Percentiles rank a stretch among this genome's conserved stretches.
Evolutionary conservation across 257 asterid genomes (phyloP).

Genomic region (Lavandula angustifolia): DNA sequence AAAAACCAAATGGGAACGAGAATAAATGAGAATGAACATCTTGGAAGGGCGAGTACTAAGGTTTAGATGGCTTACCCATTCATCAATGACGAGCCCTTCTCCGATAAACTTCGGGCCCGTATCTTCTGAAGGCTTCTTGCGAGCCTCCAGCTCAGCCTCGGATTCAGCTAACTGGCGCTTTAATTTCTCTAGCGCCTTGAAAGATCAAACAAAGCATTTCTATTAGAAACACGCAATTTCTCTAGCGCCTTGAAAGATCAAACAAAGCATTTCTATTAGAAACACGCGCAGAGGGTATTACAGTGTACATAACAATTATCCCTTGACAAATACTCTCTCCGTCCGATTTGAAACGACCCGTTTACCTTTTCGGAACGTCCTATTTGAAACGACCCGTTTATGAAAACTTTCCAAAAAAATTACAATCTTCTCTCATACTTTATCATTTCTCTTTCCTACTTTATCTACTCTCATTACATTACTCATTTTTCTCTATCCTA

Average conservation of each 20-base stretch:
- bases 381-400: too few species aligned
- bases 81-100: slow-evolving; percentile 92
- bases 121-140: slow-evolving; percentile 79
- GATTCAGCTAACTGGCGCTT: slow-evolving; percentile 81
- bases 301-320: too few species aligned
- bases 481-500: too few species aligned
- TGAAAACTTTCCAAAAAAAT: too few species aligned
- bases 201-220: slow-evolving; percentile 16
- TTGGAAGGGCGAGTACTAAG: background rate
- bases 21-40: background rate
- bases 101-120: slow-evolving; percentile 73
- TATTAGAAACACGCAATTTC: slow-evolving; percentile 38
- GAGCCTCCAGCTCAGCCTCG: slow-evolving; percentile 79
- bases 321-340: too few species aligned
- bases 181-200: slow-evolving; percentile 74
- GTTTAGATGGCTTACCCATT: slow-evolving; percentile 62
- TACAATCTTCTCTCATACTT: too few species aligned
- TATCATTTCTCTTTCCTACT: too few species aligned
- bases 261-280: slow-evolving; percentile 20
- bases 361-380: too few species aligned
- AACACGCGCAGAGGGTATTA: background rate
- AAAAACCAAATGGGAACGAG: slow-evolving; percentile 18
- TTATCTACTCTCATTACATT: too few species aligned
- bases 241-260: slow-evolving; percentile 60
- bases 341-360: too few species aligned